Base-by-base conservation (phyloP, 768 basidiomycete species). In the Termitomyces sp. region DNA sequence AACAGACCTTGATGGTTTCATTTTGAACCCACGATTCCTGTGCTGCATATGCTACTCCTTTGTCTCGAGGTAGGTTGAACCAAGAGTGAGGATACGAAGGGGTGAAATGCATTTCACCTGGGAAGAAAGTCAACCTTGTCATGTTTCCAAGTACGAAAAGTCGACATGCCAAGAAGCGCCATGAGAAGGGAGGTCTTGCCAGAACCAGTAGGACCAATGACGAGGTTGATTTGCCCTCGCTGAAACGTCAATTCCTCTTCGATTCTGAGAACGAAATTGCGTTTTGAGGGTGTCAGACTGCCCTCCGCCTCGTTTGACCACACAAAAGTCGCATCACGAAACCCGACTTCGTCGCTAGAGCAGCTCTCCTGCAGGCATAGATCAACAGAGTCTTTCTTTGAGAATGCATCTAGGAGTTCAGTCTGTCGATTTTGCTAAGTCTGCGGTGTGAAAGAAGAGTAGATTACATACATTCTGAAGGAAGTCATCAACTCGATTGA, bases 21-120 rank as follows among this genome's bases (percentile, higher is more conserved):
- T 91, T 92, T 68, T 86, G 82, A 2, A 92, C 85, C 90, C 90
- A 95, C 4, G 88, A 84, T 66, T 92, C 90, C 68, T 95, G 92
- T 3, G 87, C 86, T 6, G 87, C 87, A 66, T 90, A 92, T 2
- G 90, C 85, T 39, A 94, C 79, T 5, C 91, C 90, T 1, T 77
- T 77, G 4, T 72, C 73, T 3, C 89, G 75, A 26, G 91, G 90
- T 6, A 93, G 79, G 60, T 81, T 83, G 69, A 79, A 88, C 79
- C 82, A 87, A 0, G 88, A 83, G 44, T 81, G 77, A 1, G 80
- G 73, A 9, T 71, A 67, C 8, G 73, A 72, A 2, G 78, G 80
- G 10, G 78, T 69, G 64, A 83, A 85, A 66, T 88, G 84, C 84
- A 90, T 82, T 69, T 89, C 87, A 34, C 85, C 79, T 77, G 51